Percentiles rank a stretch among this genome's conserved stretches.
phyloP scores from a whole-genome alignment of 345 rosid species.

The Euphorbia tirucalli region DNA sequence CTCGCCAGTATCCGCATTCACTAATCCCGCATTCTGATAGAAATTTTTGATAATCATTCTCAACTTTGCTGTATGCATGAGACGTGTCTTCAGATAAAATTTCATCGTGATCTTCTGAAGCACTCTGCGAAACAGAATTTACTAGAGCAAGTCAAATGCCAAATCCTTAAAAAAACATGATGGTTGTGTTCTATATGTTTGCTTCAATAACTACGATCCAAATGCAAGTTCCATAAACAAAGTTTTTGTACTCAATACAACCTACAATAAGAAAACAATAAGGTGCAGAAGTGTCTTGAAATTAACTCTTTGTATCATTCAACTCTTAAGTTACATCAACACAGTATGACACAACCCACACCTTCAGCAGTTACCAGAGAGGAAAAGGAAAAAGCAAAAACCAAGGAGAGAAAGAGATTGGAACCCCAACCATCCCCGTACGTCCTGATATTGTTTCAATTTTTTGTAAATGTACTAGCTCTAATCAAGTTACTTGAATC shows the following conservation, averaged over 20 bases:
- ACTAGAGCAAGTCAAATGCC: background rate
- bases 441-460: no score
- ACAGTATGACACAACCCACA: no score
- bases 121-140: slow-evolving; percentile 8
- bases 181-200: no score
- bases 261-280: no score
- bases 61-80: slow-evolving; percentile 25
- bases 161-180: no score
- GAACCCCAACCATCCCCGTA: no score
- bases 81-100: slow-evolving; percentile 22
- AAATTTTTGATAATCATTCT: slow-evolving; percentile 37
- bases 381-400: slow-evolving; percentile 1
- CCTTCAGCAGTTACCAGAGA: background rate
- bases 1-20: slow-evolving; percentile 36
- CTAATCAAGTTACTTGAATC: background rate
- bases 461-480: no score
- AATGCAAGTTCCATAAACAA: no score
- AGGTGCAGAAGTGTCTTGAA: no score
- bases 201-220: no score
- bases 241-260: no score
- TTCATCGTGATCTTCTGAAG: slow-evolving; percentile 22
- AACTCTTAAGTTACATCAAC: background rate
- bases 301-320: background rate
- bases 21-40: slow-evolving; percentile 41
- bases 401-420: no score